Evolutionary conservation across 805 yeast species (phyloP).

Genomic region (Myxozyma kluyveri): DNA sequence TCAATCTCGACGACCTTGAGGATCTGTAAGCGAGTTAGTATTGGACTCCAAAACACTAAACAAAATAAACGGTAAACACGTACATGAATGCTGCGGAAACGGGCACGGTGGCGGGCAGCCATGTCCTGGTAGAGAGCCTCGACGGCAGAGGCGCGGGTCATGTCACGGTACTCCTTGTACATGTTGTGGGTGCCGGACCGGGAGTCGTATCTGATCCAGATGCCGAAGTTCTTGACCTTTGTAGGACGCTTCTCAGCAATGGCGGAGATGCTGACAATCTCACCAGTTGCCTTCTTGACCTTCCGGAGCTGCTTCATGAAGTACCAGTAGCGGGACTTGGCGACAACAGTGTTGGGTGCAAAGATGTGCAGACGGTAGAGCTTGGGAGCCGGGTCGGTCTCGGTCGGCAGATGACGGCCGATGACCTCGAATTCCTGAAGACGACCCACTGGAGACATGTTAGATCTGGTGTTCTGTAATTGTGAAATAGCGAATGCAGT

Average conservation of each 20-base stretch:
- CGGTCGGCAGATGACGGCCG: constrained; percentile 99
- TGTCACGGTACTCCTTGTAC: constrained; percentile 99
- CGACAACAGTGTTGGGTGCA: constrained; percentile 98
- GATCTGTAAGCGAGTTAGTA: constrained; percentile 37
- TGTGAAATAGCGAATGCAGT: too few relatives aligned
- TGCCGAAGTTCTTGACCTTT: constrained; percentile 99
- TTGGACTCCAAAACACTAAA: not conserved
- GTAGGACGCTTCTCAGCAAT: constrained; percentile 95
- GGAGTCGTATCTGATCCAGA: constrained; percentile 99
- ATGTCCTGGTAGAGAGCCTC: constrained; percentile 98
- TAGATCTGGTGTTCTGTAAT: too few relatives aligned
- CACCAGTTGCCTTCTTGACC: constrained; percentile 99
- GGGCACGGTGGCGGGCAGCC: constrained; percentile 99
- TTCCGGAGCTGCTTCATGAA: constrained; percentile 98
- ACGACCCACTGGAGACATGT: constrained; percentile 26
- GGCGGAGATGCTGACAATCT: constrained; percentile 85
- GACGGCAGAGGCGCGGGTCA: constrained; percentile 98
- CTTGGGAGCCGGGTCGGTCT: constrained; percentile 98
- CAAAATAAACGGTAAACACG: not conserved
- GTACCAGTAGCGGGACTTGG: constrained; percentile 99
- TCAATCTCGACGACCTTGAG: constrained; percentile 98
- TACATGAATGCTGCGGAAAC: constrained; percentile 97
- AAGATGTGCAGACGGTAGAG: constrained; percentile 99
- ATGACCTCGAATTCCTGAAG: constrained; percentile 57
- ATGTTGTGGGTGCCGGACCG: constrained; percentile 99